Evolutionary conservation across 768 basidiomycete genomes (phyloP).

Genomic region (Leccinum variicolor): DNA sequence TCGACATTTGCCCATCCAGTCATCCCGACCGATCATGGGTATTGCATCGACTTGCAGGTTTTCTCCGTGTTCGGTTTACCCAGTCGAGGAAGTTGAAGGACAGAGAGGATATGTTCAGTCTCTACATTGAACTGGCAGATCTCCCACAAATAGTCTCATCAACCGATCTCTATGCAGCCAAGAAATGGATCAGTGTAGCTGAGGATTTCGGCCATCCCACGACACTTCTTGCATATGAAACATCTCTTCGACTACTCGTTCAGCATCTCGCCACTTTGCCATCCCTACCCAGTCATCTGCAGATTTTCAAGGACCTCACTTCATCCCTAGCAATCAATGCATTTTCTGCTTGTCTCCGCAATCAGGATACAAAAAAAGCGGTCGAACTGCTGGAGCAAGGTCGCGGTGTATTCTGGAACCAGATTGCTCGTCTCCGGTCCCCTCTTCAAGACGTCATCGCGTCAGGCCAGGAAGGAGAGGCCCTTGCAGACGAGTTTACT

Average conservation of each 20-base stretch:
- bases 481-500: no score
- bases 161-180: neutral
- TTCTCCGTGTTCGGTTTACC: no score
- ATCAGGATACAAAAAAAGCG: no score
- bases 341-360: no score
- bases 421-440: no score
- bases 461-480: no score
- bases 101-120: neutral
- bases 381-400: no score
- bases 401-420: no score
- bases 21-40: no score
- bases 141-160: neutral
- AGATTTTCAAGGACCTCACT: neutral
- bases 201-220: neutral
- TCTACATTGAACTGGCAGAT: neutral
- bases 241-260: neutral
- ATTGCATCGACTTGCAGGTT: no score
- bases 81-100: neutral
- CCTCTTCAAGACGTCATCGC: no score
- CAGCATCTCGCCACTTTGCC: neutral
- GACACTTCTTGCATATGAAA: neutral
- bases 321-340: neutral
- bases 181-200: neutral
- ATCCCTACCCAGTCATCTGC: neutral
- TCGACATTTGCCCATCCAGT: no score